Conservation (phyloP, 371 early-diverging fungal species). For the Mortierella sp. region DNA sequence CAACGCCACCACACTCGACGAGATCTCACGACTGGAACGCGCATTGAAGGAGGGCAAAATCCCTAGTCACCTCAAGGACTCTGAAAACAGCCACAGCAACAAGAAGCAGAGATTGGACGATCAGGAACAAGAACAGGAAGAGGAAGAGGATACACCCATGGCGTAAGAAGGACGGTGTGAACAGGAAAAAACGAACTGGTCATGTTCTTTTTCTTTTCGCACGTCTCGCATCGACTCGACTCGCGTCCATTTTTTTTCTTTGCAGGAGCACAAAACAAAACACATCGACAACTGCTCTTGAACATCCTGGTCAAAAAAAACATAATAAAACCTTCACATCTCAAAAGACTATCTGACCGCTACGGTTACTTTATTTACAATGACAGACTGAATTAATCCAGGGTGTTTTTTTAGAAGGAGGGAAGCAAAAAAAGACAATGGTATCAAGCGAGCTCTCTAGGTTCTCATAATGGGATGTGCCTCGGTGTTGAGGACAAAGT, state of each 20-base stretch:
- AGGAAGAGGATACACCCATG: conserved; percentile 23
- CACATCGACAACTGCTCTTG: not conserved
- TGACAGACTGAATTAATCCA: not conserved
- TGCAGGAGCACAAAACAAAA: not conserved
- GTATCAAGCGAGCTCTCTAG: not conserved
- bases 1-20: conserved; percentile 84
- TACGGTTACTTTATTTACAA: not conserved
- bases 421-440: not conserved
- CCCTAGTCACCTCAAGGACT: conserved; percentile 54
- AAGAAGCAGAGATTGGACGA: conserved; percentile 32
- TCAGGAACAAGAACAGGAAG: conserved; percentile 29
- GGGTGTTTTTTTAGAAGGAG: too few relatives aligned
- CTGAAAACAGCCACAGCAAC: conserved; percentile 16
- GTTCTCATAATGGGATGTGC: conserved; percentile 74
- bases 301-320: not conserved
- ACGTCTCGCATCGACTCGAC: not conserved
- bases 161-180: not conserved
- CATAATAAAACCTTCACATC: not conserved
- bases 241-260: not conserved
- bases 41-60: conserved; percentile 75
- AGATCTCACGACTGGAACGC: conserved; percentile 80
- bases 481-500: conserved; percentile 83
- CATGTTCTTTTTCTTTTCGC: not conserved
- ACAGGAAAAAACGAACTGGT: too few relatives aligned
- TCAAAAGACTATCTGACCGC: not conserved